These are phyloP conservation scores for Clathrospora elynae DNA, from an alignment of 2,329 filamentous ascomycete species.

Conservation along the genomic window DNA sequence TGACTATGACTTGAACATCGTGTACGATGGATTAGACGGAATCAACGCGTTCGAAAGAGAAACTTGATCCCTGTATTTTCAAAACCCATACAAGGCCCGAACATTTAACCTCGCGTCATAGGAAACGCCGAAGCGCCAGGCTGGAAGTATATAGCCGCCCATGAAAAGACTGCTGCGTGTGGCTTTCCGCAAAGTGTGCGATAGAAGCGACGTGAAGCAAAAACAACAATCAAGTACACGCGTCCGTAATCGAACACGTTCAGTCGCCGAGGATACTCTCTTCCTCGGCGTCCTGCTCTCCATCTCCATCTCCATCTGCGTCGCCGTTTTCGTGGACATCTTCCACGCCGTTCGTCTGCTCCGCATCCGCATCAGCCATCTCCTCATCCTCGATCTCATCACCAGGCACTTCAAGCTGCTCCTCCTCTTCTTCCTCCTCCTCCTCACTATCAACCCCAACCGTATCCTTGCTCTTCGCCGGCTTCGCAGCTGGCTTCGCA, in stretches of 20 bases:
- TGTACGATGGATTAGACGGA: neutral
- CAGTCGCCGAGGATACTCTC: slow-evolving; percentile 53
- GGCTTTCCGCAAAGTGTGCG: no score
- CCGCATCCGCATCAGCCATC: slow-evolving; percentile 48
- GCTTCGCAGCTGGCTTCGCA: slow-evolving; percentile 38
- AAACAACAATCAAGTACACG: slow-evolving; percentile 5
- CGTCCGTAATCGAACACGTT: no score
- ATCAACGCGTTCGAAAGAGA: neutral
- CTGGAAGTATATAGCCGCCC: slow-evolving; percentile 9
- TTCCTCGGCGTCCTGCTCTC: no score
- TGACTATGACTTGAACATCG: neutral
- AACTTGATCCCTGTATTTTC: neutral
- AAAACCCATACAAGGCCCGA: neutral
- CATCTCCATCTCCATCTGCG: slow-evolving; percentile 47
- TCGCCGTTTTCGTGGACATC: slow-evolving; percentile 35
- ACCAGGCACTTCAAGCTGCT: slow-evolving; percentile 29
- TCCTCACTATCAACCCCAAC: slow-evolving; percentile 44
- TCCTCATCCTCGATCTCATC: slow-evolving; percentile 49
- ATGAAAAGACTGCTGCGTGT: slow-evolving; percentile 3
- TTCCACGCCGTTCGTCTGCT: slow-evolving; percentile 49
- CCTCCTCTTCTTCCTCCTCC: slow-evolving; percentile 33
- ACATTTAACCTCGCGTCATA: slow-evolving; percentile 2
- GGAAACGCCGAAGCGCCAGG: slow-evolving; percentile 19
- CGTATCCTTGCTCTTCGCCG: slow-evolving; percentile 49
- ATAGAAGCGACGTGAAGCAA: neutral